phyloP scores from a whole-genome alignment of 2,329 filamentous ascomycete species.

The Pseudophaeomoniella oleicola region DNA sequence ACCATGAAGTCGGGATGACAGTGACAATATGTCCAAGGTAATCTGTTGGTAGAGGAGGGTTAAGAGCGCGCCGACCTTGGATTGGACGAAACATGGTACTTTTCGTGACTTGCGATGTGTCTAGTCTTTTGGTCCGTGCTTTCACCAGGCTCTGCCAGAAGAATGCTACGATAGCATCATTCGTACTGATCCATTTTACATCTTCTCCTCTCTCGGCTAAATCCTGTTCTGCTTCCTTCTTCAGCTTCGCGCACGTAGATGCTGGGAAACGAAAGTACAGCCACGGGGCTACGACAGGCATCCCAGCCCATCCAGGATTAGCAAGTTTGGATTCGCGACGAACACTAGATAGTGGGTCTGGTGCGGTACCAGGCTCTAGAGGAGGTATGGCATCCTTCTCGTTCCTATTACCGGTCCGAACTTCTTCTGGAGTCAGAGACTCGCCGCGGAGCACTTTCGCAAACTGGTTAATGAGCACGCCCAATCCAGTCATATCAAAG shows the following conservation, averaged over 20 bases:
- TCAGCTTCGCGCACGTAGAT: constrained; percentile 24
- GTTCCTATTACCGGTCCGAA: constrained; percentile 25
- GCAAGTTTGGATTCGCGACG: constrained; percentile 1
- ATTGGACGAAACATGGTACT: constrained; percentile 33
- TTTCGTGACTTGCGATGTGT: background rate
- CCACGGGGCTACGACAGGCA: constrained; percentile 18
- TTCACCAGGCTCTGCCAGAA: constrained; percentile 32
- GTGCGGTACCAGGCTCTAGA: constrained; percentile 15
- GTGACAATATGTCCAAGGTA: constrained; percentile 37
- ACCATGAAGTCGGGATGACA: constrained; percentile 26
- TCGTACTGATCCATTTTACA: constrained; percentile 32
- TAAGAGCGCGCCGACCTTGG: constrained; percentile 29
- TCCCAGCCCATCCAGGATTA: constrained; percentile 1
- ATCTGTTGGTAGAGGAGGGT: constrained; percentile 17
- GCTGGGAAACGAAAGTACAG: constrained; percentile 29
- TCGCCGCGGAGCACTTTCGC: constrained; percentile 33
- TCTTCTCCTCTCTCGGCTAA: background rate
- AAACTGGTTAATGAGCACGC: constrained; percentile 30
- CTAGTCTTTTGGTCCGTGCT: constrained; percentile 23
- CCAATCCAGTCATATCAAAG: constrained; percentile 38
- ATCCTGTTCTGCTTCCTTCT: constrained; percentile 18
- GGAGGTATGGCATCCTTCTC: constrained; percentile 24
- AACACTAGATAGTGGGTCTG: constrained; percentile 4
- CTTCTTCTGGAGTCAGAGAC: constrained; percentile 31
- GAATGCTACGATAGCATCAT: constrained; percentile 38